Evolutionary conservation across 139 green algal species (phyloP), one percentile per base, ranked within the genome.

Genomic region (Bryopsis sp.): DNA sequence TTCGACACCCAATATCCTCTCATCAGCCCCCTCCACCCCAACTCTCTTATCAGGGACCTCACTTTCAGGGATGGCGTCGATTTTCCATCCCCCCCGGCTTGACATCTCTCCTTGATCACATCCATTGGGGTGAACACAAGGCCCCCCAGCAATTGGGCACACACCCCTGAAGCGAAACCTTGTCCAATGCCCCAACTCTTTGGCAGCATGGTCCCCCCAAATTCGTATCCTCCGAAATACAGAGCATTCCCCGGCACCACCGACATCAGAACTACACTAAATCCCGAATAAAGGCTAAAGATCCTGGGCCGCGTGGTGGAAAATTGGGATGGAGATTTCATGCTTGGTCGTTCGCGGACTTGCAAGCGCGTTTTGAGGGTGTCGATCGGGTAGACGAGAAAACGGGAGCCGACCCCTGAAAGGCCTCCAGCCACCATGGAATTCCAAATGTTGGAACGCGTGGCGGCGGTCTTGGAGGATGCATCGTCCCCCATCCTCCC

Each of bases 1-100:
- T 50, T 50, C 11, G 43, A 50, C 11, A 50, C 43, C 43, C 43
- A 50, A 15, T 50, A 50, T 50, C 43, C 43, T 50, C 43, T 50
- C 11, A 50, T 26, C 43, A 50, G 43, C 11, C 15, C 43, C 11
- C 43, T 11, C 11, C 43, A 15, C 15, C 43, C 43, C 15, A 26
- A 11, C 15, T 50, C 11, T 26, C 43, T 50, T 11, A 50, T 26
- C 15, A 50, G 15, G 11, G 43, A 15, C 11, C 15, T 50, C 15
- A 26, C 43, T 26, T 11, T 50, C 43, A 50, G 43, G n/a, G n/a
- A n/a, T n/a, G n/a, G n/a, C n/a, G n/a, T n/a, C n/a, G n/a, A n/a
- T n/a, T n/a, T n/a, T n/a, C n/a, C n/a, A n/a, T n/a, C n/a, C 11
- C 11, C 43, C 15, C 43, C 43, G 15, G 43, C 15, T 15, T 50